Conservation (phyloP, 306 rosid genomes). For the Luffa aegyptiaca region DNA sequence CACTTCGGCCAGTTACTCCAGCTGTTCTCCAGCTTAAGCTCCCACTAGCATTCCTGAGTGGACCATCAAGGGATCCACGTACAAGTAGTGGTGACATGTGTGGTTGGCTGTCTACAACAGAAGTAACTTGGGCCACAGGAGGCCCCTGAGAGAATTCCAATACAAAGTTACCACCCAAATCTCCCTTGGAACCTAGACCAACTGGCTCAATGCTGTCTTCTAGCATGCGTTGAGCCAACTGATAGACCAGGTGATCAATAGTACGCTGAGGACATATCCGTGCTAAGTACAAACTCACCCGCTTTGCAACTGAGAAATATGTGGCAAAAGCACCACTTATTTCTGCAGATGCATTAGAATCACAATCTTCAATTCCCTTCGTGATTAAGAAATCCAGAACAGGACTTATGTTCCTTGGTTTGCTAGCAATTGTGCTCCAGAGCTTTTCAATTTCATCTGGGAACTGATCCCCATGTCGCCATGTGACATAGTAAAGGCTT, state of each 20-base stretch:
- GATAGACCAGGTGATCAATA: slow-evolving; percentile 95
- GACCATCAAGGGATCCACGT: slow-evolving; percentile 97
- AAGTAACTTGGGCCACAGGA: slow-evolving; percentile 70
- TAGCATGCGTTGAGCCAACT: slow-evolving; percentile 84
- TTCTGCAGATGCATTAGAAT: slow-evolving; percentile 97
- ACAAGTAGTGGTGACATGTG: slow-evolving; percentile 99
- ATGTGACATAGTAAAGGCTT: slow-evolving; percentile 94
- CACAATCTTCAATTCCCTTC: slow-evolving; percentile 98
- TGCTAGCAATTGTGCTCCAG: slow-evolving; percentile 99
- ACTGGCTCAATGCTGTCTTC: slow-evolving; percentile 87
- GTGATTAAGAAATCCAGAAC: slow-evolving; percentile 97
- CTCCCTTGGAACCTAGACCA: slow-evolving; percentile 58
- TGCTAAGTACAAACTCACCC: slow-evolving; percentile 91
- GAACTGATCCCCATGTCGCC: slow-evolving; percentile 97
- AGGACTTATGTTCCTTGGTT: slow-evolving; percentile 92
- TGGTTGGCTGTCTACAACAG: slow-evolving; percentile 84
- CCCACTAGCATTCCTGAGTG: slow-evolving; percentile 94
- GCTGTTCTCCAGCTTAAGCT: slow-evolving; percentile 98
- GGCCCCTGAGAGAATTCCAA: slow-evolving; percentile 99
- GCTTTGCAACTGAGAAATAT: slow-evolving; percentile 93
- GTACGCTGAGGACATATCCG: slow-evolving; percentile 98
- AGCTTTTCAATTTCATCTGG: slow-evolving; percentile 99
- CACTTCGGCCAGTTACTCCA: slow-evolving; percentile 92
- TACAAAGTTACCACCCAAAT: slow-evolving; percentile 65
- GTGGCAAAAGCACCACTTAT: slow-evolving; percentile 99